Evolutionary conservation across 2,329 filamentous ascomycete genomes (phyloP), one percentile per base, ranked within the genome.

Genomic region (Colletotrichum ledebouriae): DNA sequence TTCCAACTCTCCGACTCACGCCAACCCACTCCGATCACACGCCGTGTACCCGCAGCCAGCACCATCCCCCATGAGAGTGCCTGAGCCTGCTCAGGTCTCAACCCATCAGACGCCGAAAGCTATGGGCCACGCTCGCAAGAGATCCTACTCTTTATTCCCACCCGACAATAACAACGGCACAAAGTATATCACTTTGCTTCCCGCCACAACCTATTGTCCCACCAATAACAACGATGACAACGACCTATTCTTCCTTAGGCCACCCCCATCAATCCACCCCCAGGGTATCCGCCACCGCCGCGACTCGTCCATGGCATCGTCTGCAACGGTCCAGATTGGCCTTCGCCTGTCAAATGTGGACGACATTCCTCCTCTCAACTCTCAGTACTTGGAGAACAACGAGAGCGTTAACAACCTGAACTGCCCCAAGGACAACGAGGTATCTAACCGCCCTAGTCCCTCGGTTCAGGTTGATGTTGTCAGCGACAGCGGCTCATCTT

Each of bases 321-420:
- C 87, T 10, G 89, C 89, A 25, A 92, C 90, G 0, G 90, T 93
- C 11, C 90, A 92, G 74, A 92, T 93, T 59, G 90, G 90, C 1
- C 81, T 93, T 15, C 86, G 90, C 11, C 82, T 93, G 63, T 92
- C 90, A 29, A 88, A 84, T 61, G 83, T 86, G 37, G 79, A 84
- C 13, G 85, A 87, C 70, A 82, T 87, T 70, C 77, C 80, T 1
- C 79, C 78, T 15, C 73, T 79, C 17, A 73, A 77, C 46, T 76
- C 59, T 69, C 77, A 65, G 57, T 76, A 72, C 67, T 77, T 73
- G 50, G 74, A 68, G 57, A 72, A 80, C 70, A 70, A 78, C 61
- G 64, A 79, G 67, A 78, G 80, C 59, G 78, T 82, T 4, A 77
- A 83, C 64, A 76, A 76, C 57, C 73, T 84, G 39, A 78, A 76